A percentile compares a stretch with the other conserved stretches of the same genome.
These are phyloP conservation scores for Fomitopsis pulvina DNA, from an alignment of 768 basidiomycete genomes.

Conservation along the genomic window DNA sequence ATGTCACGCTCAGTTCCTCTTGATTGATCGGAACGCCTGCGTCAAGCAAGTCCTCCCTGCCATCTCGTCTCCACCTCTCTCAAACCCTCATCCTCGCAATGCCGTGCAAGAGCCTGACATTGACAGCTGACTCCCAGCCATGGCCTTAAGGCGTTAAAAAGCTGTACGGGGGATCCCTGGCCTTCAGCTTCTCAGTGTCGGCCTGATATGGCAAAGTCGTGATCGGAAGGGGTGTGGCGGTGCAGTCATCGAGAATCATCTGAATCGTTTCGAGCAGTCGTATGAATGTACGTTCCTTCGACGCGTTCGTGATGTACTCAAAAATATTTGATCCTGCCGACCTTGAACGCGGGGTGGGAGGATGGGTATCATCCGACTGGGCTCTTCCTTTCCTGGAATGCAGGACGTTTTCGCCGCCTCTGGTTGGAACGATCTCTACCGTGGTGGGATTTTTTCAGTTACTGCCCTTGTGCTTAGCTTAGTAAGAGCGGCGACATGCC, in stretches of 20 bases:
- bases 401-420: too few relatives aligned
- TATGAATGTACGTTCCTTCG: conserved; percentile 24
- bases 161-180: not conserved
- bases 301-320: conserved; percentile 5
- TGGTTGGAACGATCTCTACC: too few relatives aligned
- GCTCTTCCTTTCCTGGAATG: conserved; percentile 5
- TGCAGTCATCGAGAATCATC: conserved; percentile 31
- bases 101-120: conserved; percentile 31
- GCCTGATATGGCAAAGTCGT: not conserved
- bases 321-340: not conserved
- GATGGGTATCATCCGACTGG: too few relatives aligned
- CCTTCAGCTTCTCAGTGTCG: not conserved
- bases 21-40: conserved; percentile 28
- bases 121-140: conserved; percentile 28
- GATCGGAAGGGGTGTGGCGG: conserved; percentile 6
- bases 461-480: too few relatives aligned
- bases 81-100: conserved; percentile 26
- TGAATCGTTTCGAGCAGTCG: conserved; percentile 31
- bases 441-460: too few relatives aligned
- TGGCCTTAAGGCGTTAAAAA: conserved; percentile 23
- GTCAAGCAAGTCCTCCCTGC: conserved; percentile 2
- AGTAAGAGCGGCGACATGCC: too few relatives aligned
- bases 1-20: conserved; percentile 31
- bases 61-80: conserved; percentile 15
- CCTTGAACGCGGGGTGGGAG: not conserved